phyloP scores from a whole-genome alignment of 352 stramenopile genomes.

The Phytophthora pseudosyringae region DNA sequence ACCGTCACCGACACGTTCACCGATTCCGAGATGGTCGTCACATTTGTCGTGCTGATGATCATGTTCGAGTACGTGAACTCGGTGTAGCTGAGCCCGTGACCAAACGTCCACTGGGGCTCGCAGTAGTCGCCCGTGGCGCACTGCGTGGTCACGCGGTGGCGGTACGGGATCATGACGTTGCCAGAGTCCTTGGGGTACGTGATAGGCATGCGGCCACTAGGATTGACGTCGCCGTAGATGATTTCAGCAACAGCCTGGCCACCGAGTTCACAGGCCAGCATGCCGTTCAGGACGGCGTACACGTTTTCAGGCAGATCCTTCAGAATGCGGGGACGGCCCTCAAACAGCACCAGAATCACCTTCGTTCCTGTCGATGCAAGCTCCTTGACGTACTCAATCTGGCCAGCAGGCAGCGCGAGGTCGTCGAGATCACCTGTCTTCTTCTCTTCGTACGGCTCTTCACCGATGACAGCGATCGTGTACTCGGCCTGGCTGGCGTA shows the following conservation, averaged over 20 bases:
- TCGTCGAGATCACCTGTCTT: slow-evolving; percentile 83
- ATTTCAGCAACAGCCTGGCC: slow-evolving; percentile 14
- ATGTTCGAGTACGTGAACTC: slow-evolving; percentile 54
- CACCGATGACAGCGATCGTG: slow-evolving; percentile 58
- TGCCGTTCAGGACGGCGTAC: slow-evolving; percentile 69
- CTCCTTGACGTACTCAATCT: slow-evolving; percentile 60
- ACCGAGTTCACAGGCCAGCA: slow-evolving; percentile 55
- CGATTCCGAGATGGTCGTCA: slow-evolving; percentile 15
- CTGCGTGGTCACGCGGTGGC: slow-evolving; percentile 13
- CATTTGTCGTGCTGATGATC: slow-evolving; percentile 26
- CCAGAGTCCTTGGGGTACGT: slow-evolving; percentile 11
- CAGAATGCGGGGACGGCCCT: slow-evolving; percentile 76
- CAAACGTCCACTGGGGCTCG: slow-evolving; percentile 58
- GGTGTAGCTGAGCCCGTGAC: slow-evolving; percentile 64
- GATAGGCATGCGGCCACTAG: neutral
- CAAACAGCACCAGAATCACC: slow-evolving; percentile 74
- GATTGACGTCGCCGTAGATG: slow-evolving; percentile 14
- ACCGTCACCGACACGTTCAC: slow-evolving; percentile 21
- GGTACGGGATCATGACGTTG: slow-evolving; percentile 19
- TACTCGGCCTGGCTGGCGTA: slow-evolving; percentile 33
- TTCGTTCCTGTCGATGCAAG: slow-evolving; percentile 49
- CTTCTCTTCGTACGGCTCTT: slow-evolving; percentile 67
- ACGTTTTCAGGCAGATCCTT: slow-evolving; percentile 49
- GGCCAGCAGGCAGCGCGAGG: slow-evolving; percentile 53
- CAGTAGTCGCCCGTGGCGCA: slow-evolving; percentile 18